phyloP scores from a whole-genome alignment of 345 rosid genomes.

The Acer yangbiense region DNA sequence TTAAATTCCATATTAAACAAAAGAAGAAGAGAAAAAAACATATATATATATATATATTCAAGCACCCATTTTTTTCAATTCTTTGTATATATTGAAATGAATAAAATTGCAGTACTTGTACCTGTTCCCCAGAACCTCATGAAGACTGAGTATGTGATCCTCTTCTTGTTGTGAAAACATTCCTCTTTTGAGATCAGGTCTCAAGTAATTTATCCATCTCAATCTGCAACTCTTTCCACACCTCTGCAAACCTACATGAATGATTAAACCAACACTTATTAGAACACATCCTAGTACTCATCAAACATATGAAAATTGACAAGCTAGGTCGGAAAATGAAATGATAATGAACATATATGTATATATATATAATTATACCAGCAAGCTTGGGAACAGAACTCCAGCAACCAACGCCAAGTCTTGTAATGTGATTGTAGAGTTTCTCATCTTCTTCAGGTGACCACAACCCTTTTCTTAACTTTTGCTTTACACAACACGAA shows the following conservation, averaged over 20 bases:
- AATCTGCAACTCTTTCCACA: constrained; percentile 92
- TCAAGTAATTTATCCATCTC: constrained; percentile 90
- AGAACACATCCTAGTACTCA: neutral
- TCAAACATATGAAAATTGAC: neutral
- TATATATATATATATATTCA: too few relatives aligned
- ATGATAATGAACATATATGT: neutral
- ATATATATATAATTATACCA: constrained; percentile 29
- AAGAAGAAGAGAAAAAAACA: neutral
- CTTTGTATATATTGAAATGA: neutral
- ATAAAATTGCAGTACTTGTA: constrained; percentile 40
- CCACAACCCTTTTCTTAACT: constrained; percentile 70
- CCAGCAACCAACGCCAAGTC: constrained; percentile 74
- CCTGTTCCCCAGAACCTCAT: constrained; percentile 68
- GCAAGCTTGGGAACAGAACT: constrained; percentile 74
- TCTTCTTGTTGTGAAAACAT: constrained; percentile 68
- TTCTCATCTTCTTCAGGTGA: constrained; percentile 82
- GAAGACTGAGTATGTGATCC: constrained; percentile 57
- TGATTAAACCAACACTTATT: constrained; percentile 7
- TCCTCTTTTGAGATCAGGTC: constrained; percentile 90
- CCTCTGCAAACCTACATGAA: constrained; percentile 55
- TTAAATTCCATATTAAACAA: neutral
- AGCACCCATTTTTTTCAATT: neutral
- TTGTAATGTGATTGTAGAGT: constrained; percentile 54
- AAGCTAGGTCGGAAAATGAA: neutral
- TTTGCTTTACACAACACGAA: constrained; percentile 59